Evolutionary conservation across 2,329 filamentous ascomycete genomes (phyloP), one percentile per base, ranked within the genome.

Genomic region (Diatrype stigma): DNA sequence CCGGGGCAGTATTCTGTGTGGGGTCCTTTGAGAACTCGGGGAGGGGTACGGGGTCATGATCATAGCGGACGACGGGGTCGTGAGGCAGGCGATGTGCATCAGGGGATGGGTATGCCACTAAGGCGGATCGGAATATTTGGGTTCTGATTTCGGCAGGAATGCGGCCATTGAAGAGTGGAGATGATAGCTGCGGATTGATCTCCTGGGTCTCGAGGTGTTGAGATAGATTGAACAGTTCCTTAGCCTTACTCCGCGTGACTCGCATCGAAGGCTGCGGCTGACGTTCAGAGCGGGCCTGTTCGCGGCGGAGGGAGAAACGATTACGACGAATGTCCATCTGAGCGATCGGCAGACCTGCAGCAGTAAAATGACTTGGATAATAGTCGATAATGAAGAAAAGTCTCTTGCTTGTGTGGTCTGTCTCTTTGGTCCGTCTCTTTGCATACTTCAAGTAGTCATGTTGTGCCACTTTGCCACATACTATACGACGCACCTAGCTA

Each of bases 131-230:
- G 56, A 67, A 71, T 42, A 72, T 69, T n/a, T 61, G 38, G 22
- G 62, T 57, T n/a, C 69, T 57, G 35, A 69, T 58, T 51, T 70
- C 68, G n/a, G 57, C 30, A 7, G 66, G 66, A 16, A 68, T 50
- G 12, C 35, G 46, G 16, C 52, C 47, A 46, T 53, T 56, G 38
- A 51, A 59, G 5, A 62, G 45, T 3, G 60, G 60, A 22, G 56
- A 61, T 12, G 54, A 47, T n/a, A 49, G 28, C 44, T 62, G 60
- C n/a, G 50, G 50, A 38, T 60, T 48, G 38, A 61, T 23, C 2
- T 48, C 35, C 47, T 56, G 38, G 12, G 51, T 45, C 22, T 55
- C 48, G 26, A 60, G 55, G n/a, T 50, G 50, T 22, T 57, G 28
- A 19, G 32, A 51, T 32, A 56, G 30, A 32, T 56, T 53, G 46